Percentiles rank a stretch among this genome's conserved stretches.
phyloP scores from a whole-genome alignment of 2,329 filamentous ascomycete genomes.

The Xenoacremonium recifei region DNA sequence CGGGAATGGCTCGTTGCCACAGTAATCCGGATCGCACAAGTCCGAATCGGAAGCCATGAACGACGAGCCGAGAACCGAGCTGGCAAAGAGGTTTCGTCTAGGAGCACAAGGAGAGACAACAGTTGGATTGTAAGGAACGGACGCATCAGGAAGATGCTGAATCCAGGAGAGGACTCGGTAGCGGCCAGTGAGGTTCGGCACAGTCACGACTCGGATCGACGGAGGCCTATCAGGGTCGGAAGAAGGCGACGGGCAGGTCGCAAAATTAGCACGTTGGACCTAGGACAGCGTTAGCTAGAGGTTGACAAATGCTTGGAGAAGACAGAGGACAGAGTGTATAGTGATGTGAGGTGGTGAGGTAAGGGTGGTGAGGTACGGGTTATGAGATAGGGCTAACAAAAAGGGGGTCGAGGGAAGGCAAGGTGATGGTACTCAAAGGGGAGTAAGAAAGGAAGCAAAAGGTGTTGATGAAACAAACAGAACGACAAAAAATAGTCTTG shows the following conservation, averaged over 20 bases:
- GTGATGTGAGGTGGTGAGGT: too few species aligned
- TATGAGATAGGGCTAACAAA: too few species aligned
- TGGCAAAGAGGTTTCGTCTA: background rate
- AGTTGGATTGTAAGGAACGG: background rate
- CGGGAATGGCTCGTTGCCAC: background rate
- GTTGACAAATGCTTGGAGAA: too few species aligned
- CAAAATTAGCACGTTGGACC: slow-evolving; percentile 1
- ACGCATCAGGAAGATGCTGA: background rate
- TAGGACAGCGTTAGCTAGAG: background rate
- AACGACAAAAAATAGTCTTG: too few species aligned
- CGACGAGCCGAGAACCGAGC: background rate
- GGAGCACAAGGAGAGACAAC: background rate
- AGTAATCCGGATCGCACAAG: background rate
- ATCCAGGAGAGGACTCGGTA: background rate
- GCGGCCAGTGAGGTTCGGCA: background rate
- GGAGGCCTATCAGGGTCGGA: background rate
- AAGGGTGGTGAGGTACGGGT: too few species aligned
- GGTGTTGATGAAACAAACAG: too few species aligned
- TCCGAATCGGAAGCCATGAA: slow-evolving; percentile 1
- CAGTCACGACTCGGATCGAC: background rate
- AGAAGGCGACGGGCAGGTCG: background rate
- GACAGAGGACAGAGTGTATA: too few species aligned
- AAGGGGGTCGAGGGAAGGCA: background rate
- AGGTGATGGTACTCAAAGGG: background rate
- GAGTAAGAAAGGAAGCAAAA: background rate